Percentiles rank a stretch among this genome's conserved stretches.
phyloP scores from a whole-genome alignment of 371 early-diverging fungal genomes.

The Entomophthora muscae region DNA sequence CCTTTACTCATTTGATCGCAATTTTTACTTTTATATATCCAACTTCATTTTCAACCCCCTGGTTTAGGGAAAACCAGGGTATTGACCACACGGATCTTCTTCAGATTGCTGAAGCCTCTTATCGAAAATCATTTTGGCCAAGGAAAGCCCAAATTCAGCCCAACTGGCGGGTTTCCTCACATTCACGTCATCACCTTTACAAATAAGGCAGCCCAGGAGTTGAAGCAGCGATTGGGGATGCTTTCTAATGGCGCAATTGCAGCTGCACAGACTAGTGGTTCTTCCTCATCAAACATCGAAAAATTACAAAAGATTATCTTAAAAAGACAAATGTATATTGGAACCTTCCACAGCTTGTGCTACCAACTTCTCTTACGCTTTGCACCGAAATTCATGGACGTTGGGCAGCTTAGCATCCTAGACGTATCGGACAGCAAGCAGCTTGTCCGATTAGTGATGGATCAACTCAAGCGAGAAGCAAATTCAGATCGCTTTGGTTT shows the following conservation, averaged over 20 bases:
- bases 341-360: background rate
- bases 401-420: background rate
- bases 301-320: background rate
- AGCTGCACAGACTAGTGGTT: background rate
- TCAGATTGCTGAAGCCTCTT: background rate
- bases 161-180: background rate
- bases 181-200: slow-evolving; percentile 1
- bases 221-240: background rate
- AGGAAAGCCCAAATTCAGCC: background rate
- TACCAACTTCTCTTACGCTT: background rate
- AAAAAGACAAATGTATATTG: background rate
- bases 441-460: background rate
- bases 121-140: background rate
- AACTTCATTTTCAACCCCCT: too few species aligned
- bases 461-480: background rate
- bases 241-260: background rate
- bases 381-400: background rate
- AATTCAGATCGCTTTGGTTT: background rate
- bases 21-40: too few species aligned
- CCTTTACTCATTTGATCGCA: too few species aligned
- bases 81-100: background rate
- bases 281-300: background rate
- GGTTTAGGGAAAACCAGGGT: slow-evolving; percentile 5
- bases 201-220: slow-evolving; percentile 4
- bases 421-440: background rate